Evolutionary conservation across 1,139 yeast species (phyloP), one percentile per base, ranked within the genome.

Genomic region (Zygoascus meyerae): DNA sequence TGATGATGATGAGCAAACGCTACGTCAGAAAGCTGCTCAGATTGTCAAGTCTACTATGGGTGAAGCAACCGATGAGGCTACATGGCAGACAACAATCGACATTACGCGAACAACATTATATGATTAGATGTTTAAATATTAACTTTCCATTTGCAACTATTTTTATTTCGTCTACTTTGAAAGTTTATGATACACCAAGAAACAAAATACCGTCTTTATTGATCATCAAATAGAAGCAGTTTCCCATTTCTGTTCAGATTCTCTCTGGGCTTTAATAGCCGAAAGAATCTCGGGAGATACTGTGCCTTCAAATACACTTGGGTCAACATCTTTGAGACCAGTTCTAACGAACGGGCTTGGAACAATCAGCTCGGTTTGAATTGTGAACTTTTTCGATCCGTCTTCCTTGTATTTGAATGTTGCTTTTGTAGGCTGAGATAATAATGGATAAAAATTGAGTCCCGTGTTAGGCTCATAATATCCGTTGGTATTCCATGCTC

Each of bases 381-480:
- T 73, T 1, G 66, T 62, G 18, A 83, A 58, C 48, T 68, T 63
- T 41, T 64, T 63, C 3, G 30, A 11, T 6, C 30, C 40, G 34
- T 36, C 42, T 5, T 41, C 49, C 16, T 42, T 42, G 18, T 30
- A 46, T 11, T 39, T 39, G 1, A 71, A 52, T 47, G 69, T 72
- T 2, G 74, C 62, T 47, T 64, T 59, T 0, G 77, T 70, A 0
- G 97, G 86, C 65, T 92, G 97, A 2, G 95, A 83, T 6, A 72
- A 68, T n/a, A 59, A 61, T 1, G 97, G 96, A 40, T 77, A 79
- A 60, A 87, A 86, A 34, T 74, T 72, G 38, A 83, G 72, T 28
- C 94, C 95, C 0, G 96, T 83, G 62, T 87, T 92, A 1, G 86
- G 79, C 63, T 92, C 98, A 59, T 83, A 80, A 26, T 76, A 63